Evolutionary conservation across 2,329 filamentous ascomycete genomes (phyloP), one percentile per base, ranked within the genome.

Genomic region (Alternaria metachromatica): DNA sequence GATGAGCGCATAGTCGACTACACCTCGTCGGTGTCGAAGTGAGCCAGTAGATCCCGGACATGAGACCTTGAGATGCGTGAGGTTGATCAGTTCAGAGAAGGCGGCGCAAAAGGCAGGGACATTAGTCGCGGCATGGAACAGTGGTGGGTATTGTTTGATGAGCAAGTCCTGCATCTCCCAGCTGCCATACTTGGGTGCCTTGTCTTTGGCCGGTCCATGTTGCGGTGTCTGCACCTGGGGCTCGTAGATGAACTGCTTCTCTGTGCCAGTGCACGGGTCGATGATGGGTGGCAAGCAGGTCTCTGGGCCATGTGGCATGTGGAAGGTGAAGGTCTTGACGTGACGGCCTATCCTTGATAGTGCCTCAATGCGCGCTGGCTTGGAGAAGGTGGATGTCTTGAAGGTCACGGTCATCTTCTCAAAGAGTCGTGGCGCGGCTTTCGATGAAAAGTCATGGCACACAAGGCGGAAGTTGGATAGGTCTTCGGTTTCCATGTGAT

Each of bases 101-200:
- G 92, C 92, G 67, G 89, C 86, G 71, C 95, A 89, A 82, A 97
- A 97, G 43, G 92, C 92, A 6, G 92, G 88, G 7, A 96, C 90
- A 76, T 97, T 96, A 64, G 92, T 95, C 8, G 94, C 92, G 7
- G 93, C 92, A 76, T 97, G 94, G 81, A 97, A 97, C 3, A 97
- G 83, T 6, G 94, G 92, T 56, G 93, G 92, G 74, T 96, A 97
- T 81, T 97, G 93, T 76, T 93, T 89, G 13, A 93, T 92, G 64
- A 97, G 85, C 62, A 96, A 86, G 75, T 95, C 91, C 65, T 90
- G 93, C 73, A 96, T 88, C 73, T 93, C 91, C 71, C 87, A 86
- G 77, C 90, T 92, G 70, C 91, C 92, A 78, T 96, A 96, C 81
- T 93, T 95, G 55, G 91, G 91, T 58, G 89, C 75, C 71, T 80